Percentiles rank a stretch among this genome's conserved stretches.
These are phyloP conservation scores for Auxenochlorella pyrenoidosa DNA, from an alignment of 139 green algal species.

Conservation along the genomic window DNA sequence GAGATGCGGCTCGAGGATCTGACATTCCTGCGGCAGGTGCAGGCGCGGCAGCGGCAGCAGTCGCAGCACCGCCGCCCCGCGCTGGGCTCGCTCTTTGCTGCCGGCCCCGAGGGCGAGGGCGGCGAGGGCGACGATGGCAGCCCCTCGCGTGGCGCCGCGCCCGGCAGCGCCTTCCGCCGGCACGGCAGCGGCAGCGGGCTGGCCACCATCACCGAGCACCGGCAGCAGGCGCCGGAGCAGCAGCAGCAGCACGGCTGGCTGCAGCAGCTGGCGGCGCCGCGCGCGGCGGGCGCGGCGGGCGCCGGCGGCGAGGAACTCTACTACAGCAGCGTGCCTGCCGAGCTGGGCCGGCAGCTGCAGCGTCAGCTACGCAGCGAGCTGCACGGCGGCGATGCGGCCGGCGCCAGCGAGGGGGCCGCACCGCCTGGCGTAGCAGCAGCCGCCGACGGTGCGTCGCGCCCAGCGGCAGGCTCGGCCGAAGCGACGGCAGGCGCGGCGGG, in stretches of 20 bases:
- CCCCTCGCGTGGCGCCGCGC: no score
- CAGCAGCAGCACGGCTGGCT: background rate
- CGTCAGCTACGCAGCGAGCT: background rate
- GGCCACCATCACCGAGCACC: slow-evolving; percentile 9
- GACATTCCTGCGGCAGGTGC: slow-evolving; percentile 10
- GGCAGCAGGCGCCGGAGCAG: no score
- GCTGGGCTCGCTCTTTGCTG: slow-evolving; percentile 11
- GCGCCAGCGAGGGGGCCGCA: no score
- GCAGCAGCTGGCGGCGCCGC: background rate
- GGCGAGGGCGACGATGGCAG: no score
- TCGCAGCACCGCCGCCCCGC: slow-evolving; percentile 15
- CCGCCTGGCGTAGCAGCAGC: background rate
- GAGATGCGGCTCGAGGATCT: background rate
- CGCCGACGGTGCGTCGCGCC: no score
- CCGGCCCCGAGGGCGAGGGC: background rate
- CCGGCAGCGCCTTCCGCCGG: background rate
- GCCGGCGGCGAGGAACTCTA: background rate
- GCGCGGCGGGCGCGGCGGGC: background rate
- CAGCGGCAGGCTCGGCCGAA: no score
- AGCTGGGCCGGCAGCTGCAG: slow-evolving; percentile 8
- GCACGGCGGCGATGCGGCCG: background rate
- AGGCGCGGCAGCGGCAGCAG: background rate
- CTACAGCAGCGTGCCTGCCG: slow-evolving; percentile 36
- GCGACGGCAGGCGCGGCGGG: no score
- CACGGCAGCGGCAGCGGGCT: background rate